These are phyloP conservation scores for Phragmites australis DNA, from an alignment of 176 grass and related monocot genomes.

Conservation along the genomic window DNA sequence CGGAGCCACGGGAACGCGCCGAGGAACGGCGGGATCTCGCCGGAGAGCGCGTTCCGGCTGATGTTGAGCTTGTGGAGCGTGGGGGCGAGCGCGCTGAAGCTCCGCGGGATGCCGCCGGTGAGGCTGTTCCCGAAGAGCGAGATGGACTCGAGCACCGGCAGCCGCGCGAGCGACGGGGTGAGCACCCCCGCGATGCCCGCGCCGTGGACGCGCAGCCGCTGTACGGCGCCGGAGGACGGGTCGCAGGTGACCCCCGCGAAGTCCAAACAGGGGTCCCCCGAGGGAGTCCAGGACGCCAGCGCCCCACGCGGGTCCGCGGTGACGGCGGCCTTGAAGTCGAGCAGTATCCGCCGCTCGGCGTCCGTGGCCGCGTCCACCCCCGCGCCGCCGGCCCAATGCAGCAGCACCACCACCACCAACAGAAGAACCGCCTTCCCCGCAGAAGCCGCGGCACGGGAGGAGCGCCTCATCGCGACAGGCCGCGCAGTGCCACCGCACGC, in stretches of 20 bases:
- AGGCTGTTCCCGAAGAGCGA: slow-evolving; percentile 84
- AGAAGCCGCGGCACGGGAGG: background rate
- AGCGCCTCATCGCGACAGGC: slow-evolving; percentile 28
- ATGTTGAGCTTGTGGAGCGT: slow-evolving; percentile 95
- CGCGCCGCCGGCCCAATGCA: slow-evolving; percentile 14
- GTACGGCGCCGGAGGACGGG: slow-evolving; percentile 45
- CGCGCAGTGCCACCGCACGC: slow-evolving; percentile 37
- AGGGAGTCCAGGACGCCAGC: slow-evolving; percentile 57
- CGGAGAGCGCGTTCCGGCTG: slow-evolving; percentile 75
- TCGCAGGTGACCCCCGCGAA: slow-evolving; percentile 67
- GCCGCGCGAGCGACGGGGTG: slow-evolving; percentile 53
- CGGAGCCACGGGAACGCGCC: slow-evolving; percentile 60
- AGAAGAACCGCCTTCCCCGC: background rate
- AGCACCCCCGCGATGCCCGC: slow-evolving; percentile 43
- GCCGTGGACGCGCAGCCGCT: slow-evolving; percentile 71
- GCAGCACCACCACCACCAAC: background rate
- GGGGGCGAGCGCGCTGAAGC: slow-evolving; percentile 33
- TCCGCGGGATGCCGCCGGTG: slow-evolving; percentile 50
- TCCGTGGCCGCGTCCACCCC: slow-evolving; percentile 48
- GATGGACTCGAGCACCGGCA: slow-evolving; percentile 65
- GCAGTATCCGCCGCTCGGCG: slow-evolving; percentile 63
- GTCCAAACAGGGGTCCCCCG: slow-evolving; percentile 55
- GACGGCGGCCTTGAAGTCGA: slow-evolving; percentile 77
- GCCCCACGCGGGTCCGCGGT: slow-evolving; percentile 59
- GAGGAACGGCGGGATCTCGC: slow-evolving; percentile 66